These are phyloP conservation scores for Fusarium brevicatenulatum DNA, from an alignment of 2,329 filamentous ascomycete genomes.

Conservation along the genomic window DNA sequence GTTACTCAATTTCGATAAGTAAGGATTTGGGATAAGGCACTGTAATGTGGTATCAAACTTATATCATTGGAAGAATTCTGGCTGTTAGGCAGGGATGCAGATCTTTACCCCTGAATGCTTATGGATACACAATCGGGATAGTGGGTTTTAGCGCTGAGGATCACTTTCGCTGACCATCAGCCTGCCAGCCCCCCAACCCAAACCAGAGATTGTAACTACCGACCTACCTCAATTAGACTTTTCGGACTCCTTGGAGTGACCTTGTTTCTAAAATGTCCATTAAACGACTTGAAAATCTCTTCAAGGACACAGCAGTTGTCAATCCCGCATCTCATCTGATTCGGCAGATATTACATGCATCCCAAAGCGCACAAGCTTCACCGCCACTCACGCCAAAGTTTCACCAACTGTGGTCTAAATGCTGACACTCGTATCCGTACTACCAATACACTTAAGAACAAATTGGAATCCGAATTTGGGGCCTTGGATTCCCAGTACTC, in stretches of 20 bases:
- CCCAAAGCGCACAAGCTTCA: not conserved
- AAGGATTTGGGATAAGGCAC: fast-evolving
- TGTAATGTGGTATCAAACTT: not conserved
- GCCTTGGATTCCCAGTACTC: not conserved
- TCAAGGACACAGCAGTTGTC: not conserved
- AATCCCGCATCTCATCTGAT: not conserved
- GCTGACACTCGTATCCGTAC: not conserved
- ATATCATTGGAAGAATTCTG: not conserved
- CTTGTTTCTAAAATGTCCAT: not conserved
- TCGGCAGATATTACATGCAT: not conserved
- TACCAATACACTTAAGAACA: not conserved
- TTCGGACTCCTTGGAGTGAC: not conserved
- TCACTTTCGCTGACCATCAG: not conserved
- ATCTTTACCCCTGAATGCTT: not conserved
- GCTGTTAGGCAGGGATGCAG: not conserved
- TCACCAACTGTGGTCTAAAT: not conserved
- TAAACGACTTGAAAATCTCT: not conserved
- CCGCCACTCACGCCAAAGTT: not conserved
- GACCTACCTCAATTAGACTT: not conserved
- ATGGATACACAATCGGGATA: not conserved
- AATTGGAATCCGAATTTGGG: too few relatives aligned
- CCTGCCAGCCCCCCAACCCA: not conserved
- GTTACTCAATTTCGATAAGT: too few relatives aligned
- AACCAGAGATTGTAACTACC: not conserved
- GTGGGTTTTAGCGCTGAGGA: not conserved